These are phyloP conservation scores for Aspergillus fructus DNA, from an alignment of 2,329 filamentous ascomycete species.

Conservation along the genomic window DNA sequence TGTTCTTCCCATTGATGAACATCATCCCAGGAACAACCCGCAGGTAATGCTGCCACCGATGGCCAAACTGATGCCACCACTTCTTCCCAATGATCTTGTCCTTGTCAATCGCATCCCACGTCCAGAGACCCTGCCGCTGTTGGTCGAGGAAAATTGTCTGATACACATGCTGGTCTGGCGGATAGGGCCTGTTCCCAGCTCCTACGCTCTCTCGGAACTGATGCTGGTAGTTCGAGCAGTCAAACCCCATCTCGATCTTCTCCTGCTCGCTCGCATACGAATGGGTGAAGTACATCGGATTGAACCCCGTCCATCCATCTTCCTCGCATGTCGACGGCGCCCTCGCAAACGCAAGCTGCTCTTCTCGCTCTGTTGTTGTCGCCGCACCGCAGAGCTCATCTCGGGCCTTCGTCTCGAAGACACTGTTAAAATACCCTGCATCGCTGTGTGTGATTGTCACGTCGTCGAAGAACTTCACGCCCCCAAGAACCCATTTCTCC, in stretches of 20 bases:
- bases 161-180: constrained; percentile 64
- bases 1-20: constrained; percentile 66
- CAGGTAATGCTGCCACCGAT: constrained; percentile 60
- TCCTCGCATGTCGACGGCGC: constrained; percentile 25
- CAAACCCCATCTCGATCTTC: constrained; percentile 65
- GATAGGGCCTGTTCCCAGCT: constrained; percentile 26
- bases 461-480: constrained; percentile 64
- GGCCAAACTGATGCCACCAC: constrained; percentile 65
- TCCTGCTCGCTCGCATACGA: constrained; percentile 53
- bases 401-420: constrained; percentile 58
- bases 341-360: constrained; percentile 49
- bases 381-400: constrained; percentile 50
- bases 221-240: constrained; percentile 73
- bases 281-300: constrained; percentile 62
- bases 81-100: constrained; percentile 58
- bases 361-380: constrained; percentile 43
- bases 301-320: constrained; percentile 46
- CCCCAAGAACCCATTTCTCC: constrained; percentile 68
- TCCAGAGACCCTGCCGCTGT: constrained; percentile 57
- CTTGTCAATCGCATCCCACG: constrained; percentile 56
- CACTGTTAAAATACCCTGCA: constrained; percentile 55
- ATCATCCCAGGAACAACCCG: constrained; percentile 69
- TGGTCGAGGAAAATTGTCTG: constrained; percentile 66
- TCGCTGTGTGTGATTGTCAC: constrained; percentile 63
- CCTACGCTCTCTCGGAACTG: constrained; percentile 57